Evolutionary conservation across 2,329 filamentous ascomycete genomes (phyloP), one percentile per base, ranked within the genome.

Genomic region (Xylariomycetidae sp.): DNA sequence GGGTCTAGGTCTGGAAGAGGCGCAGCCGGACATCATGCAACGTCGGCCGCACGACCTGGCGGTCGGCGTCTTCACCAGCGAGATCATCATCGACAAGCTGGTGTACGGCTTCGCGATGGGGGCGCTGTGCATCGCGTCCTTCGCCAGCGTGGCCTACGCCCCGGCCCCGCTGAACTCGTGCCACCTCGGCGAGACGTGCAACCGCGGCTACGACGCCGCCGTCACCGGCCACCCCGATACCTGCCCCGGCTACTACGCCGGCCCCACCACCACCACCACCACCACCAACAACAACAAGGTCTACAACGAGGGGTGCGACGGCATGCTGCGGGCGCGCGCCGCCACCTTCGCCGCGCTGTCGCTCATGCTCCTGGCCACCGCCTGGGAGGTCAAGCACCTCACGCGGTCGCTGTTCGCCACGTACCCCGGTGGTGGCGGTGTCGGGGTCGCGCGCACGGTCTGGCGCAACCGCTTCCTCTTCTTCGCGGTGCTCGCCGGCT

Each of bases 331-430:
- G 13, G 80, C 80, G 0, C 70, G 82, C 10, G 79, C 80, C 0
- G 77, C 81, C 1, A 80, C 77, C 4, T 86, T 83, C 51, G 76
- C 80, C 1, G 80, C 76, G 6, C 56, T 86, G 25, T 82, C 77
- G 25, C 85, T 82, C 63, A 64, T 79, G 29, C 66, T 83, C 5
- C 64, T 86, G 6, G 70, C 84, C 35, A 77, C 81, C 0, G 78
- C 82, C 0, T 85, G 81, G 81, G 79, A 86, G 58, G 78, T 82
- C 50, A 79, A 84, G 53, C 76, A 85, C 46, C 79, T 82, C 57
- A 74, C 74, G 12, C 73, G 78, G 28, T 81, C 75, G 14, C 68
- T 86, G 46, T 86, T 86, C 60, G 67, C 70, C 48, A 81, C 85
- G 74, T 67, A 78, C 39, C 67, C 67, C 1, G 63, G 68, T 40